Percentiles rank a stretch among this genome's conserved stretches.
Conservation (phyloP, 2,329 filamentous ascomycete genomes). For the Cladosporium colombiae region DNA sequence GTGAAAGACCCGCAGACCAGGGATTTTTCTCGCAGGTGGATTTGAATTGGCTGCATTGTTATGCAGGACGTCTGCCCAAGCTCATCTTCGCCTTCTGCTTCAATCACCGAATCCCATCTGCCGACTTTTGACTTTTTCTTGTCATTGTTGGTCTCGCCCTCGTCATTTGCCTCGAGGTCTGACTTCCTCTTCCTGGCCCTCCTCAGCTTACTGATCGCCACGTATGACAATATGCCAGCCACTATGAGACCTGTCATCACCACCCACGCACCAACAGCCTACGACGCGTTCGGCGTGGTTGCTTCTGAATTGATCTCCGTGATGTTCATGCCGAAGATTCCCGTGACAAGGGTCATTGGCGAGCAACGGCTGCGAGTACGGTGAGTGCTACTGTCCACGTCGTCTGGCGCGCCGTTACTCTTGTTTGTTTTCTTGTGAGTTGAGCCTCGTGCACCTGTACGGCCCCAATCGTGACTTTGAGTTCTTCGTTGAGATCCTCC, state of each 20-base stretch:
- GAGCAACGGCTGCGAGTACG: constrained; percentile 28
- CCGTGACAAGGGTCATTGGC: constrained; percentile 28
- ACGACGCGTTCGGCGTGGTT: background rate
- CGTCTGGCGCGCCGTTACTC: background rate
- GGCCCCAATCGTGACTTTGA: background rate
- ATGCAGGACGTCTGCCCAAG: background rate
- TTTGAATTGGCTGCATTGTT: background rate
- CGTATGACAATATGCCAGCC: background rate
- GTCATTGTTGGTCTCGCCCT: background rate
- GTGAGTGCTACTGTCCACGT: constrained; percentile 18
- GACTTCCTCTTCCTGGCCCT: background rate
- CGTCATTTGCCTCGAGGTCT: background rate
- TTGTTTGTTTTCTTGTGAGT: background rate
- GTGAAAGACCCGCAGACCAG: background rate
- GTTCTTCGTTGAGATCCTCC: background rate
- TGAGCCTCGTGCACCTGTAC: background rate
- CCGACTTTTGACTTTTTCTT: background rate
- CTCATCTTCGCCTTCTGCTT: background rate
- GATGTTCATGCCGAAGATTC: constrained; percentile 32
- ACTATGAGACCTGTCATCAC: background rate
- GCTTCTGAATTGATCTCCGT: constrained; percentile 25
- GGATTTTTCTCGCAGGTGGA: too few relatives aligned
- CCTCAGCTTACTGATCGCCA: background rate
- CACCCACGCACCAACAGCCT: background rate
- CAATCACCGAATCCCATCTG: background rate